Conservation (phyloP, 31 red algal genomes). For the Odonthalia washingtoniensis region DNA sequence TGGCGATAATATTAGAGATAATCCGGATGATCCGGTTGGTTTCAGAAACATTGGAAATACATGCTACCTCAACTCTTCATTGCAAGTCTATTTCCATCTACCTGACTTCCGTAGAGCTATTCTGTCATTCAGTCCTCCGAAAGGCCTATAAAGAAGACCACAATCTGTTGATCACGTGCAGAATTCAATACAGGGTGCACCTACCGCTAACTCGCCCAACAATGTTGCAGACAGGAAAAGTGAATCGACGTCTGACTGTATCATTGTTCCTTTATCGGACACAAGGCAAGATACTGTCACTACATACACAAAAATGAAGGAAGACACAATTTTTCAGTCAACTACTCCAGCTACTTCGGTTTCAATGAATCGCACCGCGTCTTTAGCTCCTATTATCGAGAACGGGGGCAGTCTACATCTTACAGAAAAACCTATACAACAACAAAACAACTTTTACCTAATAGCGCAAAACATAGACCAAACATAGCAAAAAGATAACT, state of each 20-base stretch:
- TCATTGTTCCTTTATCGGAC: neutral
- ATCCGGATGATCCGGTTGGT: constrained; percentile 73
- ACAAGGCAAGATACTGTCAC: too few species aligned
- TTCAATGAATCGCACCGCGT: too few species aligned
- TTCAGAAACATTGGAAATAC: constrained; percentile 97
- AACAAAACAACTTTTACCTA: too few species aligned
- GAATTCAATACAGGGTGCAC: neutral
- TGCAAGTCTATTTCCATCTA: constrained; percentile 93
- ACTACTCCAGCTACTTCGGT: too few species aligned
- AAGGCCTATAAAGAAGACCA: neutral
- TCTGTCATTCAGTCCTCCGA: constrained; percentile 62
- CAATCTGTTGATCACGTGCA: neutral
- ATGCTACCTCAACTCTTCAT: constrained; percentile 95
- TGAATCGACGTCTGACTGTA: constrained; percentile 39
- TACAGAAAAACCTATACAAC: too few species aligned
- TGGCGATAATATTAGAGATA: constrained; percentile 37
- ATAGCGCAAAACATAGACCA: too few species aligned
- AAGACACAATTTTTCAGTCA: too few species aligned
- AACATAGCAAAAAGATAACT: too few species aligned
- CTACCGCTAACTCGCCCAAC: neutral
- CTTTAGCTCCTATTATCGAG: too few species aligned
- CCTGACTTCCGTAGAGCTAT: constrained; percentile 83
- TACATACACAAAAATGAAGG: too few species aligned
- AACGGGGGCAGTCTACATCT: too few species aligned
- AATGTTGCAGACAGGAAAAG: constrained; percentile 23